phyloP scores from a whole-genome alignment of 2,329 filamentous ascomycete species.

The Apiospora saccharicola region DNA sequence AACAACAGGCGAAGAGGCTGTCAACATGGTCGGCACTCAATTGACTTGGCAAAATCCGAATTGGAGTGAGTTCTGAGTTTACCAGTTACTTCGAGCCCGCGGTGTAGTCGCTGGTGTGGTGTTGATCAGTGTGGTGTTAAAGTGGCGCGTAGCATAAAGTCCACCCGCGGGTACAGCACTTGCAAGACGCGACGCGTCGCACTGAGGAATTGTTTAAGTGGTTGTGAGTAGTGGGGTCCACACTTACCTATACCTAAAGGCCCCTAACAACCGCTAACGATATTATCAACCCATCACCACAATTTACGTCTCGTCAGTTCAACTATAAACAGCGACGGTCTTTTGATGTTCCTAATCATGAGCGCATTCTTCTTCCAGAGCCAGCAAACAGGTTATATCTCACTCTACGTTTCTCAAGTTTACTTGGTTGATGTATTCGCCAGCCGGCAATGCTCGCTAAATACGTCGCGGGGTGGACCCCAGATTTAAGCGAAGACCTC shows the following conservation, averaged over 20 bases:
- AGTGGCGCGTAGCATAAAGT: constrained; percentile 15
- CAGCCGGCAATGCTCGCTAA: not conserved
- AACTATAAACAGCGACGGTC: not conserved
- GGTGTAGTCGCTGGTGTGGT: constrained; percentile 13
- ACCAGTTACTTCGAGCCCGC: not conserved
- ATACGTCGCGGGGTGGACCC: not conserved
- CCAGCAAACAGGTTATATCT: not conserved
- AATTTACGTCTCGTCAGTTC: not conserved
- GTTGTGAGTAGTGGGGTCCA: not conserved
- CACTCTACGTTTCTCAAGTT: not conserved
- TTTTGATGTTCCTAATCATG: too few species aligned
- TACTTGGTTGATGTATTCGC: not conserved
- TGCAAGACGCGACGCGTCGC: constrained; percentile 9
- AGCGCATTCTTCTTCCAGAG: too few species aligned
- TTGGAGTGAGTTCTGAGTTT: not conserved
- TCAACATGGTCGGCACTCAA: constrained; percentile 56
- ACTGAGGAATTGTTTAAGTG: constrained; percentile 1
- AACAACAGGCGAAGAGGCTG: constrained; percentile 65
- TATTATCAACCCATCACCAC: not conserved
- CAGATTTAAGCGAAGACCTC: not conserved
- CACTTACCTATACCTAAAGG: not conserved
- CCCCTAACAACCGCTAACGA: not conserved
- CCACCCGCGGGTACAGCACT: not conserved
- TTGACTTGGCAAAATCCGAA: constrained; percentile 20
- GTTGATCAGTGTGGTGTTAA: constrained; percentile 4